Evolutionary conservation across 345 rosid species (phyloP).

Genomic region (Gossypium mustelinum): DNA sequence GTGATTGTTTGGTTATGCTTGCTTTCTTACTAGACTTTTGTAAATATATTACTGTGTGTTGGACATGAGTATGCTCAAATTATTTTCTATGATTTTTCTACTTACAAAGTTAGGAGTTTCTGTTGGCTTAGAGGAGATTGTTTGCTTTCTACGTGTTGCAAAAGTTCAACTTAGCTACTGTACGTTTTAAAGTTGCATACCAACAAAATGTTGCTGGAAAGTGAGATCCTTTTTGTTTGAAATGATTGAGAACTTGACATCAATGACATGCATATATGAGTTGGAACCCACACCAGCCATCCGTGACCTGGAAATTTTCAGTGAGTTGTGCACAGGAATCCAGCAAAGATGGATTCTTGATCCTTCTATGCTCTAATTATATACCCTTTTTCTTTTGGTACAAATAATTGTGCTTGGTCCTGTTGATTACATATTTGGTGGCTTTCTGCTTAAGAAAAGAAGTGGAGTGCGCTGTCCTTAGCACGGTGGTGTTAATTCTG

Average conservation of each 20-base stretch:
- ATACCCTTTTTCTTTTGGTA: constrained; percentile 1
- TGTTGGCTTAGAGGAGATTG: neutral
- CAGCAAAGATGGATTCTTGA: neutral
- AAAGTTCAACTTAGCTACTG: neutral
- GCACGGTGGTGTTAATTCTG: neutral
- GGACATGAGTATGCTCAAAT: neutral
- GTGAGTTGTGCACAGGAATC: neutral
- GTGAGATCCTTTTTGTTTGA: constrained; percentile 13
- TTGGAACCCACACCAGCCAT: constrained; percentile 16
- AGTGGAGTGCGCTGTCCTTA: neutral
- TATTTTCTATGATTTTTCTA: neutral
- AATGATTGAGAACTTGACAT: constrained; percentile 5
- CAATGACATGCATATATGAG: neutral
- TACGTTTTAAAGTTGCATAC: neutral
- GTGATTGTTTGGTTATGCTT: neutral
- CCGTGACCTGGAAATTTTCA: constrained; percentile 3
- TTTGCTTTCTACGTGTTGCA: constrained; percentile 2
- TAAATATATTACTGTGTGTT: neutral
- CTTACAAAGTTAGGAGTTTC: neutral
- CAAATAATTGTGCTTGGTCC: neutral
- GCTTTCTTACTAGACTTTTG: neutral
- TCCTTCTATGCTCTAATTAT: neutral
- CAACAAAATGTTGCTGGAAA: constrained; percentile 22
- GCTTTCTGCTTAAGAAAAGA: neutral
- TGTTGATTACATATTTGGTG: neutral